A percentile compares a stretch with the other conserved stretches of the same genome.
Conservation (phyloP, 2,329 filamentous ascomycete genomes). For the Dissoconium aciculare region DNA sequence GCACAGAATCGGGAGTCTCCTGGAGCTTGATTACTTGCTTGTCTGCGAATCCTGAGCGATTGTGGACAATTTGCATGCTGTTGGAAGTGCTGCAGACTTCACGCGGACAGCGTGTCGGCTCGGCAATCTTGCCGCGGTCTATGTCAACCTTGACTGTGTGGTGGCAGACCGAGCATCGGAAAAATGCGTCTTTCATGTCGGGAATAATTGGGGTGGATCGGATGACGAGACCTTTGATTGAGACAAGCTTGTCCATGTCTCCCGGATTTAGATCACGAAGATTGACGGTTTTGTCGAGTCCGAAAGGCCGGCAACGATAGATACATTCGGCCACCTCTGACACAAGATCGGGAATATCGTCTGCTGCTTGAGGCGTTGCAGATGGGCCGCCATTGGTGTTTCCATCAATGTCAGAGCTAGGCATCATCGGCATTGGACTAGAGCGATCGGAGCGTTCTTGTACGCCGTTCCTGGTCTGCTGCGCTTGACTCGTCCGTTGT, state of each 20-base stretch:
- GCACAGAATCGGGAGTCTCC: conserved; percentile 88
- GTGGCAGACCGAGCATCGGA: conserved; percentile 85
- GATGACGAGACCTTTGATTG: conserved; percentile 91
- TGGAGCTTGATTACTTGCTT: conserved; percentile 99
- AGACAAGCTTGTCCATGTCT: conserved; percentile 91
- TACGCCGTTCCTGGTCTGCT: conserved; percentile 9
- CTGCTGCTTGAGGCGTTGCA: conserved; percentile 15
- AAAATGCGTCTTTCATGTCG: conserved; percentile 98
- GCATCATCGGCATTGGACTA: conserved; percentile 63
- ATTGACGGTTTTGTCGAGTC: conserved; percentile 74
- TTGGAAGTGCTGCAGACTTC: conserved; percentile 69
- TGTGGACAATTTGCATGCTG: conserved; percentile 97
- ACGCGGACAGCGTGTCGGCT: conserved; percentile 81
- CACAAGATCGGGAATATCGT: conserved; percentile 49
- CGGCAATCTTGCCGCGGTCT: conserved; percentile 88
- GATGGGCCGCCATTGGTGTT: conserved; percentile 19
- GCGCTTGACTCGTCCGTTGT: conserved; percentile 29
- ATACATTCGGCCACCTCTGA: conserved; percentile 64
- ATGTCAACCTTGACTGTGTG: conserved; percentile 82
- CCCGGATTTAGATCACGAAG: conserved; percentile 87
- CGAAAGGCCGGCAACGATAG: conserved; percentile 81
- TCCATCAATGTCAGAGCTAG: conserved; percentile 58
- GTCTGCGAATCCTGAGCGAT: conserved; percentile 84
- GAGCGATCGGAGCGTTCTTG: conserved; percentile 22
- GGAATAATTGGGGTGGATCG: conserved; percentile 91